Base-by-base conservation (phyloP, 1,284 basidiomycete species). In the Trichosporon coremiiforme region DNA sequence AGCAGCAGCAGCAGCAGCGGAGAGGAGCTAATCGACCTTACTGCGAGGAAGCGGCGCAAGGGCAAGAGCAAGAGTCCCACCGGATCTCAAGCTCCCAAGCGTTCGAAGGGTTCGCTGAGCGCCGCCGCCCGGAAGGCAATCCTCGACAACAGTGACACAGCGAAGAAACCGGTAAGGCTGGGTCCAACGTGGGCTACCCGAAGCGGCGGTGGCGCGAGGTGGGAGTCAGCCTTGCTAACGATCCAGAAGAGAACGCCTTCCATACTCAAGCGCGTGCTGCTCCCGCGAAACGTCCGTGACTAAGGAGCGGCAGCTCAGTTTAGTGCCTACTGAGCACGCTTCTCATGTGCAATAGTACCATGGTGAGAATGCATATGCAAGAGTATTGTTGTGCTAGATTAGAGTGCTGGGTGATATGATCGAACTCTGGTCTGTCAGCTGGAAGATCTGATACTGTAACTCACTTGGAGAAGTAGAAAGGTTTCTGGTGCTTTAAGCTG, bases 401-500 rank as follows among this genome's bases (percentile, higher is more conserved):
- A 45, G 3, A 64, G 63, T 29, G 64, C 41, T 5, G 69, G 67
- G 10, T 68, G 35, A 55, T 75, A 76, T 31, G 75, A 76, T 47
- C 72, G 70, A 1, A 76, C 75, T 55, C 73, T 75, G 68, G 17
- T 45, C n/a, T 12, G 17, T 62, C n/a, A n/a, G 8, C 4, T 25
- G 25, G 25, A 25, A 25, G 25, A 25, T 25, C 25, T 25, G 15
- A 6, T 2, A 5, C 15, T 8, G 17, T 4, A 4, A 80, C 83
- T 70, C 71, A 84, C 83, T 92, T 94, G 55, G 93, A 95, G 82
- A 97, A 97, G 89, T 92, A 94, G 81, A 94, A 97, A 29, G 93
- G 89, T 71, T 92, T 87, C 80, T 94, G 92, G 77, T 95, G 90
- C 79, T 91, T 92, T 75, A 95, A 85, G 8, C 88, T 86, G 62